Percentiles rank a stretch among this genome's conserved stretches.
Evolutionary conservation across 192 early-diverging fungal species (phyloP).

Genomic region (Backusella mclennaniae): DNA sequence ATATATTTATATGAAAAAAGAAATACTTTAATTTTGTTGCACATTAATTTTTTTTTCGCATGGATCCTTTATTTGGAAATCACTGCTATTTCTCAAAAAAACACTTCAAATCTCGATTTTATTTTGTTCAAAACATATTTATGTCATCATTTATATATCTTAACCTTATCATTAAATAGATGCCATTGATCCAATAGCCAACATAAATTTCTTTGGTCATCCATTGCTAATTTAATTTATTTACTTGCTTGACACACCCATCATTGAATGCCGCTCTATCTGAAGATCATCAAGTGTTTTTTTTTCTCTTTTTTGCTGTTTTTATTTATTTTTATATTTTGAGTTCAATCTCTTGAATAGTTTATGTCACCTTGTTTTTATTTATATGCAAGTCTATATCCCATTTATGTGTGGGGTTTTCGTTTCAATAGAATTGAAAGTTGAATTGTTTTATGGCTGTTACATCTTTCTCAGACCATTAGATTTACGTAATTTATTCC

Average conservation of each 20-base stretch:
- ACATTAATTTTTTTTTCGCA: not conserved
- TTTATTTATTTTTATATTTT: not conserved
- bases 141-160: not conserved
- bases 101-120: not conserved
- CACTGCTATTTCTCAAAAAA: not conserved
- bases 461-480: not conserved
- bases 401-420: not conserved
- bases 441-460: not conserved
- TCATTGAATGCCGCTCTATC: not conserved
- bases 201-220: not conserved
- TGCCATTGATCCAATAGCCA: not conserved
- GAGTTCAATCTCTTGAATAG: no score
- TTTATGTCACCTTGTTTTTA: not conserved
- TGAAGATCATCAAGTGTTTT: not conserved
- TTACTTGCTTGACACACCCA: not conserved
- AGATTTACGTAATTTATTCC: not conserved
- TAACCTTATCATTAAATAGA: not conserved
- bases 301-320: not conserved
- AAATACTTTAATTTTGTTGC: not conserved
- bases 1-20: constrained; percentile 8
- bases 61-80: not conserved
- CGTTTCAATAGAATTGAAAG: not conserved
- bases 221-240: not conserved
- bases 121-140: not conserved
- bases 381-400: not conserved